A percentile compares a stretch with the other conserved stretches of the same genome.
phyloP scores from a whole-genome alignment of 768 basidiomycete species.

The Agaricus sinodeliciosus region DNA sequence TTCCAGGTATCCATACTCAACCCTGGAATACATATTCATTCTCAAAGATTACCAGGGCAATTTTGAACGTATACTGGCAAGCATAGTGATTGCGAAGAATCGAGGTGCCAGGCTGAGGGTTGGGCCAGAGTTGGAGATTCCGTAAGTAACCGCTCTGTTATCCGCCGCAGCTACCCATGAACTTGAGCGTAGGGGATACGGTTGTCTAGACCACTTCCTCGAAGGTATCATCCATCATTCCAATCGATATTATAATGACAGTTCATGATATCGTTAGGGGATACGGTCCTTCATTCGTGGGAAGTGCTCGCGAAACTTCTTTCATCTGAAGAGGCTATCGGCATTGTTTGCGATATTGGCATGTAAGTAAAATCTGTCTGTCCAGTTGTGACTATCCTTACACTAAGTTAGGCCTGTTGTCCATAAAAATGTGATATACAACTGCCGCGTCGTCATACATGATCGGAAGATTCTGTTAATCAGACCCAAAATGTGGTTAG shows the following conservation, averaged over 20 bases:
- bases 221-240: conserved; percentile 53
- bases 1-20: conserved; percentile 56
- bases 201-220: conserved; percentile 94
- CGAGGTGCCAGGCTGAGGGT: conserved; percentile 88
- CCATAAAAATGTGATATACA: conserved; percentile 98
- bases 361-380: conserved; percentile 52
- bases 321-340: conserved; percentile 65
- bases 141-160: conserved; percentile 38
- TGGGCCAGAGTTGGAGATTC: conserved; percentile 95
- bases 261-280: conserved; percentile 47
- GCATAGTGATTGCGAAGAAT: conserved; percentile 83
- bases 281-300: conserved; percentile 96
- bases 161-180: background rate
- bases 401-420: conserved; percentile 73
- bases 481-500: conserved; percentile 99
- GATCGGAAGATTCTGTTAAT: conserved; percentile 87
- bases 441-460: conserved; percentile 88
- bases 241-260: background rate
- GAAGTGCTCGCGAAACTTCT: conserved; percentile 93
- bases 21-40: background rate
- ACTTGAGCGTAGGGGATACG: conserved; percentile 67
- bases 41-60: conserved; percentile 62
- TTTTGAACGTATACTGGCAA: conserved; percentile 81
- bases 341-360: conserved; percentile 94
- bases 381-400: background rate